phyloP scores from a whole-genome alignment of 768 basidiomycete species.

The Tricholoma bakamatsutake region DNA sequence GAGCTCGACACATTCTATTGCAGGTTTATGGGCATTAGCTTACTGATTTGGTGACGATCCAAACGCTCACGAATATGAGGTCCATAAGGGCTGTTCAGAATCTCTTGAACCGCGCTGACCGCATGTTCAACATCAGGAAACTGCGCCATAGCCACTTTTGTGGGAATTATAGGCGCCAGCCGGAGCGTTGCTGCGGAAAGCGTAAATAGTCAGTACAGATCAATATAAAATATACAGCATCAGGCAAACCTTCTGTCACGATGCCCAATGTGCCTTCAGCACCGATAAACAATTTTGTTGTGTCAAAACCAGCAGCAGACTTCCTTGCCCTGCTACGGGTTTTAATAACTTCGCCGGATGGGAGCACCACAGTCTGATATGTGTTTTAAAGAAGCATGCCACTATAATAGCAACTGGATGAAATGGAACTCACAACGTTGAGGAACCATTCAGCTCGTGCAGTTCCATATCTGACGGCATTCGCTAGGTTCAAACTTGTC shows the following conservation, averaged over 20 bases:
- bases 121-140: constrained; percentile 78
- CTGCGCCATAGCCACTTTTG: constrained; percentile 75
- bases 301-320: constrained; percentile 83
- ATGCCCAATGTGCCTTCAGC: constrained; percentile 80
- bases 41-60: no score
- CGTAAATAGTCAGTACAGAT: neutral
- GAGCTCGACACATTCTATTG: constrained; percentile 84
- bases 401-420: no score
- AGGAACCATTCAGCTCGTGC: constrained; percentile 90
- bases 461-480: constrained; percentile 83
- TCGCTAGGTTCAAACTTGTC: no score
- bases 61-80: no score
- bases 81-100: no score
- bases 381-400: no score
- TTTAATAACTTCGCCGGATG: constrained; percentile 86
- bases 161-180: constrained; percentile 76
- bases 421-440: constrained; percentile 36
- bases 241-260: constrained; percentile 86
- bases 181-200: constrained; percentile 59
- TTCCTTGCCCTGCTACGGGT: constrained; percentile 76
- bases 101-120: constrained; percentile 73
- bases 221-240: neutral
- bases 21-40: constrained; percentile 52
- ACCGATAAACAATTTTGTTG: constrained; percentile 82
- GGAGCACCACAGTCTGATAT: constrained; percentile 86